A percentile compares a stretch with the other conserved stretches of the same genome.
Evolutionary conservation across 192 early-diverging fungal genomes (phyloP).

Genomic region (Mycoemilia scoparia): DNA sequence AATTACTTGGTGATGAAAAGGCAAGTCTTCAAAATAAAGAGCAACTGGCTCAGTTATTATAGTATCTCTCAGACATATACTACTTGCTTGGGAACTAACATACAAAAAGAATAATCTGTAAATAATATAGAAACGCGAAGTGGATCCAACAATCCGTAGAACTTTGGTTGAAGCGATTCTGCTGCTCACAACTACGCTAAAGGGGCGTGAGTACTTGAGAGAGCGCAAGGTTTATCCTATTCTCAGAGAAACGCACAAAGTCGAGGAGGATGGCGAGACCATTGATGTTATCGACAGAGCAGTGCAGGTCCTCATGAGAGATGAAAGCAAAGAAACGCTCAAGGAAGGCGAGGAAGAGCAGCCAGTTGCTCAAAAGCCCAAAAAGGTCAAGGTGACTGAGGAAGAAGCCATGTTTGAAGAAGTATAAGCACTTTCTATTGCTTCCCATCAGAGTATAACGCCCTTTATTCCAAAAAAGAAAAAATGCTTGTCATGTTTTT

Average conservation of each 20-base stretch:
- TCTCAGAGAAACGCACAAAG: constrained; percentile 62
- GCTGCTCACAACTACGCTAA: constrained; percentile 52
- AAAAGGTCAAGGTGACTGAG: not conserved
- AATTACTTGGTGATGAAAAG: constrained; percentile 67
- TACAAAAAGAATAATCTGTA: not conserved
- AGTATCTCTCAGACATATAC: not conserved
- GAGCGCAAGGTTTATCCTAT: constrained; percentile 70
- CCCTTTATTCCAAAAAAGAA: too few relatives aligned
- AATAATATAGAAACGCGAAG: constrained; percentile 66
- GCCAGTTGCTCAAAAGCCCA: too few relatives aligned
- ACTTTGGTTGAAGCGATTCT: constrained; percentile 68
- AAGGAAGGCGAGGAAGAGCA: constrained; percentile 18
- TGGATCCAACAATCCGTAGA: constrained; percentile 47
- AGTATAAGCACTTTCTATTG: not conserved
- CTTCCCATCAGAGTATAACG: too few relatives aligned
- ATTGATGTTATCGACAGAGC: constrained; percentile 51
- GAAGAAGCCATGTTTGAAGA: not conserved
- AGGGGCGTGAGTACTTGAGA: constrained; percentile 65
- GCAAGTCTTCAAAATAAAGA: too few relatives aligned
- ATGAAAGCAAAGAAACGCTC: constrained; percentile 34
- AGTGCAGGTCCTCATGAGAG: constrained; percentile 73
- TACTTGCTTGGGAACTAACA: not conserved
- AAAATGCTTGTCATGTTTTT: too few relatives aligned
- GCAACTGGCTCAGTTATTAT: not conserved
- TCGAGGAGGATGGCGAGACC: constrained; percentile 52